Percentiles rank a stretch among this genome's conserved stretches.
phyloP scores from a whole-genome alignment of 2,329 filamentous ascomycete genomes.

The Colletotrichum camelliae region DNA sequence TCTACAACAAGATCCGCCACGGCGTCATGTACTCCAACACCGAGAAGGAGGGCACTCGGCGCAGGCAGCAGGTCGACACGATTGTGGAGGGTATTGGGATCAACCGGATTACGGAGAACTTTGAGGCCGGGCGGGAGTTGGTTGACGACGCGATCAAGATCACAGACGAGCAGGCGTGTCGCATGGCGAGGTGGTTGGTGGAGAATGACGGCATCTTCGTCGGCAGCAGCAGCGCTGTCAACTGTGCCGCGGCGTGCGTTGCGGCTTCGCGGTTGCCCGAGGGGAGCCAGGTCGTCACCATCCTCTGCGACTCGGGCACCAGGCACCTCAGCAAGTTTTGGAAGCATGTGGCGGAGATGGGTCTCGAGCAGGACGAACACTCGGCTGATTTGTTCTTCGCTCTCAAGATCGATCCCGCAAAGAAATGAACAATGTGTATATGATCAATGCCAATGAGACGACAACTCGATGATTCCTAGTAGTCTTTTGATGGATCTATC shows the following conservation, averaged over 20 bases:
- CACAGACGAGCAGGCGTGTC: conserved; percentile 84
- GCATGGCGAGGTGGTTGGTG: conserved; percentile 96
- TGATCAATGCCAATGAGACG: neutral
- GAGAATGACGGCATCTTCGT: conserved; percentile 95
- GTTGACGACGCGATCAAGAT: conserved; percentile 92
- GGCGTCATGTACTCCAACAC: conserved; percentile 95
- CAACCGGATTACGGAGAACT: conserved; percentile 92
- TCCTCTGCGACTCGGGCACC: conserved; percentile 85
- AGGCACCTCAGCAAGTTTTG: conserved; percentile 87
- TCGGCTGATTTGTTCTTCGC: conserved; percentile 54
- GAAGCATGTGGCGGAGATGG: conserved; percentile 73
- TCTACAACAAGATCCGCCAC: conserved; percentile 90
- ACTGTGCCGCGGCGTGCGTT: conserved; percentile 82
- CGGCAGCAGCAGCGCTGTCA: conserved; percentile 95
- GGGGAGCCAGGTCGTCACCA: conserved; percentile 75
- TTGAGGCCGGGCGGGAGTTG: conserved; percentile 83
- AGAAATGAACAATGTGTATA: neutral
- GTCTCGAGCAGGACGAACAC: conserved; percentile 64
- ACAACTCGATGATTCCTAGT: neutral
- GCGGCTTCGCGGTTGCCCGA: conserved; percentile 67
- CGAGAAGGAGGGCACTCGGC: conserved; percentile 87
- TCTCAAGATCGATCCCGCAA: conserved; percentile 46
- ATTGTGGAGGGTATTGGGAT: conserved; percentile 97
- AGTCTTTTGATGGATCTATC: conserved; percentile 8
- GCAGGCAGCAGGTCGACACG: conserved; percentile 90